Base-by-base conservation (phyloP, 1,284 basidiomycete species). In the Cryptococcus sp. region DNA sequence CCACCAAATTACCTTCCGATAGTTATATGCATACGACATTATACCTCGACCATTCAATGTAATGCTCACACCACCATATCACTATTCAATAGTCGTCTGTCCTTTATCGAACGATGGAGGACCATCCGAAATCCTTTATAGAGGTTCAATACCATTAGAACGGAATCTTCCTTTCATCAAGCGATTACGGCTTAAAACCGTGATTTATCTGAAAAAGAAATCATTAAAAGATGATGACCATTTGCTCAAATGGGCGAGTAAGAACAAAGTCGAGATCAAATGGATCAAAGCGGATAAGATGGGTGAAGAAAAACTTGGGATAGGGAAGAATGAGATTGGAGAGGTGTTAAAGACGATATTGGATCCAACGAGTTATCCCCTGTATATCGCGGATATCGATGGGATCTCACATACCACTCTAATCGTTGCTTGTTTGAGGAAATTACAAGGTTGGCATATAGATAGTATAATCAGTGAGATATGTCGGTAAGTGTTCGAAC, bases 131-230 rank as follows among this genome's bases (percentile, higher is more conserved):
- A 64, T 70, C 31, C 64, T 75, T 15, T 75, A 73, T 51, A 58
- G 73, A 35, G 73, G 70, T 1, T 65, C 72, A 1, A 50, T 71
- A 14, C 73, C 73, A 0, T 63, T 62, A 0, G 52, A 57, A n/a
- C 65, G 72, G 30, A 75, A 74, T 50, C 59, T 70, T 5, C 53
- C 66, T 4, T 73, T 73, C 53, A 30, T 73, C 4, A 54, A 56
- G 7, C 55, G 67, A 7, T 72, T 86, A 10, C 67, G 83, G 0
- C 76, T 83, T 13, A 81, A 81, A 34, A 85, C 86, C 54, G 81
- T 86, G 57, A 53, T 77, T 1, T 78, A 80, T 14, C 76, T 86
- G 11, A 75, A 79, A 31, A 78, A 78, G 60, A 85, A 85, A 67
- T 49, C 58, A 3, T 51, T 70, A 33, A 63, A 67, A 37, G 63